A percentile compares a stretch with the other conserved stretches of the same genome.
These are phyloP conservation scores for Paulownia fortunei DNA, from an alignment of 257 asterid genomes.

Conservation along the genomic window DNA sequence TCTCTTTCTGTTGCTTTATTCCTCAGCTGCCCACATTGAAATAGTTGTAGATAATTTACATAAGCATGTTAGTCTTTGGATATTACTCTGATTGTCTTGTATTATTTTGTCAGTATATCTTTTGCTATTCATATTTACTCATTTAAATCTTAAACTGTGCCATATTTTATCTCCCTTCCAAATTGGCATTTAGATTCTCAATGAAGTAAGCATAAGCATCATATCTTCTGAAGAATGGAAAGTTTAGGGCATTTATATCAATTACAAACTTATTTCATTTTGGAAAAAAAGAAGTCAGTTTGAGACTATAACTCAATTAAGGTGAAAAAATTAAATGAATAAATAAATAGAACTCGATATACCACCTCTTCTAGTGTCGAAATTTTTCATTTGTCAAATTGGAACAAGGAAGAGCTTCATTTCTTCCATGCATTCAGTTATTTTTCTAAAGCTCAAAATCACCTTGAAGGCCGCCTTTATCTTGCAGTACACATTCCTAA, in stretches of 20 bases:
- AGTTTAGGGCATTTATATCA: neutral
- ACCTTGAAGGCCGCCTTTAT: neutral
- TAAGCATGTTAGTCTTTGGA: neutral
- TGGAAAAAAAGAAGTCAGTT: no score
- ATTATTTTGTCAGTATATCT: neutral
- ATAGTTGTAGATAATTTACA: neutral
- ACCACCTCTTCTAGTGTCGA: no score
- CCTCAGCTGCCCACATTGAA: neutral
- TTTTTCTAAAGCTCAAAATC: neutral
- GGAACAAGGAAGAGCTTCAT: neutral
- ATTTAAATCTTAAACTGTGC: neutral
- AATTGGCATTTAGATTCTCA: constrained; percentile 12
- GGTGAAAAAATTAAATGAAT: no score
- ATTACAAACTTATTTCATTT: no score
- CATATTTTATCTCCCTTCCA: neutral
- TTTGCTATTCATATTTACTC: neutral
- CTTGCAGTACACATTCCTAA: neutral
- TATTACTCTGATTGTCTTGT: neutral
- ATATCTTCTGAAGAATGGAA: neutral
- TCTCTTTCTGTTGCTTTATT: neutral
- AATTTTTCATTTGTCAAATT: no score
- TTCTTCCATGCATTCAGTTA: no score
- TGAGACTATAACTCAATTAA: no score
- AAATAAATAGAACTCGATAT: no score
- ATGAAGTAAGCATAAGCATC: constrained; percentile 6